phyloP scores from a whole-genome alignment of 129 eudicot species.

The Glebionis coronaria region DNA sequence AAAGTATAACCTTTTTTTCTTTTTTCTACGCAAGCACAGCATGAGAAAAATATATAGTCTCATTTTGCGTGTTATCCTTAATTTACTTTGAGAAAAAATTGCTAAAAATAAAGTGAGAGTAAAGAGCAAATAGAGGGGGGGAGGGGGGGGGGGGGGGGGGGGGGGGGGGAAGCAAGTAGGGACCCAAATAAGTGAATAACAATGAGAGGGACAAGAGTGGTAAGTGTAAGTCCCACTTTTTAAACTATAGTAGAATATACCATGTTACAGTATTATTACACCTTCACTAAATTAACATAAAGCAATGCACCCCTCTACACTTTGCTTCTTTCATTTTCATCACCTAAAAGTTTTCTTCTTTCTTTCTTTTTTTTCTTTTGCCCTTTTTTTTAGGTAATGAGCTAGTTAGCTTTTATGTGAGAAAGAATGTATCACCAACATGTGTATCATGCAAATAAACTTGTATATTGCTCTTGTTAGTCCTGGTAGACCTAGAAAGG shows the following conservation, averaged over 20 bases:
- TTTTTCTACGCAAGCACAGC: not conserved
- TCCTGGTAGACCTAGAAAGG: not conserved
- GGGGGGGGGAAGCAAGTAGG: too few species aligned
- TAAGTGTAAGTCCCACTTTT: slow-evolving; percentile 24
- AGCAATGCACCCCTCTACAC: slow-evolving; percentile 30
- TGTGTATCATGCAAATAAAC: slow-evolving; percentile 3
- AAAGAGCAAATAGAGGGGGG: too few species aligned
- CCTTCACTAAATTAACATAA: slow-evolving; percentile 34
- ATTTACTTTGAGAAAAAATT: slow-evolving; percentile 28
- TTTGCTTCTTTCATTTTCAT: slow-evolving; percentile 28
- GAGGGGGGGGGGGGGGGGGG: too few species aligned
- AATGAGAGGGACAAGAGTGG: slow-evolving; percentile 13
- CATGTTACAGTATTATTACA: slow-evolving; percentile 17
- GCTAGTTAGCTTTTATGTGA: not conserved
- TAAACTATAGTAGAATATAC: slow-evolving; percentile 38
- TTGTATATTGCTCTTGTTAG: not conserved
- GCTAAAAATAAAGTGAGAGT: slow-evolving; percentile 24
- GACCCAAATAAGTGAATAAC: not conserved
- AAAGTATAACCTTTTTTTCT: too few species aligned
- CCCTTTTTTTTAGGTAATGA: slow-evolving; percentile 7
- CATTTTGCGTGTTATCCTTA: slow-evolving; percentile 10
- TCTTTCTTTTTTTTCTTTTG: not conserved
- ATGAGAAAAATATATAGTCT: not conserved
- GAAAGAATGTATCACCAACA: not conserved
- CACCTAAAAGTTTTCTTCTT: slow-evolving; percentile 21